Evolutionary conservation across 441 rosid genomes (phyloP), one percentile per base, ranked within the genome.

Genomic region (Theobroma grandiflorum): DNA sequence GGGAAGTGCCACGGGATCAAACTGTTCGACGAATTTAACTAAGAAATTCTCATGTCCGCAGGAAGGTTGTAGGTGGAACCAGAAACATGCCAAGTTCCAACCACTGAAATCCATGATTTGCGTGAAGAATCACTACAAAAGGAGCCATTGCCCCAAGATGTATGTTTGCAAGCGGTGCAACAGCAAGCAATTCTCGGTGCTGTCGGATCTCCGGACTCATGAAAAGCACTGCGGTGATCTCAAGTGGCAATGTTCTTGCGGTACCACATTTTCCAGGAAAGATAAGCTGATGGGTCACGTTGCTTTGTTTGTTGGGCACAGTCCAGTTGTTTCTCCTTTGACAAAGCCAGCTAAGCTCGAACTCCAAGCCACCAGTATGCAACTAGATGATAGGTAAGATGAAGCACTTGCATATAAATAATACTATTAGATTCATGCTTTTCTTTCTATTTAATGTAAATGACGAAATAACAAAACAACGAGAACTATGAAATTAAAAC

Each of bases 111-210:
- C 99, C 0, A 90, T 92, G 86, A 89, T 95, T 6, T 95, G 98
- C 67, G 96, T 84, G 75, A 95, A 94, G 88, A 95, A 95, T 84
- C 99, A 95, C 80, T 95, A 94, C 94, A 95, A 90, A 92, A 91
- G 99, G 49, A 92, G 94, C 84, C 99, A 95, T 58, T 95, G 98
- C 58, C 97, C 98, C 0, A 95, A 95, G 85, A 87, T 95, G 95
- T 94, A 94, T 76, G 90, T 94, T 38, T 95, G 99, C 85, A 90
- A 88, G 88, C 84, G 95, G 45, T 94, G 99, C 76, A 86, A 84
- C 20, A 84, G 79, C 88, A 95, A 95, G 88, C 91, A 90, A 10
- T 95, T 95, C 83, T 94, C 98, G 33, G 95, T 95, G 83, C 79
- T 94, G 81, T 95, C 98, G 37, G 99, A 95, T 85, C 85, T 95